Evolutionary conservation across 2,329 filamentous ascomycete genomes (phyloP), one percentile per base, ranked within the genome.

Genomic region (Claviceps purpurea): DNA sequence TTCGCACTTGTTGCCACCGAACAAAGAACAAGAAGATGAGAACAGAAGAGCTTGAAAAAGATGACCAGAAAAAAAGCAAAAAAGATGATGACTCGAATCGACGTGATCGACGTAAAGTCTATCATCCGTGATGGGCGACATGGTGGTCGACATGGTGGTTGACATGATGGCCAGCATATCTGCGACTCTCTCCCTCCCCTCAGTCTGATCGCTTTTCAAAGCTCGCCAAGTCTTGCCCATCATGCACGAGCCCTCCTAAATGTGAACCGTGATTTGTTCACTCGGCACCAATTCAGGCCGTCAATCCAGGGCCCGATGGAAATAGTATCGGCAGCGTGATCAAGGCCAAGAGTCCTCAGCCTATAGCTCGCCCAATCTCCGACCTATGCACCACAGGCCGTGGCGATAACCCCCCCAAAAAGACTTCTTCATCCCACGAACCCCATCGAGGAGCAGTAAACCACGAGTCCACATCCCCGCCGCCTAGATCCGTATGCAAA

Each of bases 361-460:
- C 76, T 50, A 79, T 73, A 3, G 76, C 76, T 30, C 73, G 69
- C 5, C 77, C 77, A 63, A 79, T 79, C 47, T 73, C 70, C 11
- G 69, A 70, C 52, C 69, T 64, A 52, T 68, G 69, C 49, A 76
- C 63, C 30, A 70, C 61, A 13, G 75, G 74, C 8, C 73, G 71
- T 2, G 76, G 74, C 20, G 76, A 75, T 5, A 78, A 61, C 2
- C 72, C 75, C 5, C 68, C 71, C 7, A 71, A 55, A 18, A 67
- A 63, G 41, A 66, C 58, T 8, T 77, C 73, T 4, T 79, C 72
- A 6, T 73, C 72, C 30, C 73, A 68, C 10, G 71, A 73, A 24
- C 72, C 56, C 55, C 70, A 66, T 3, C 70, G 70, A 44, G 72
- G 71, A 16, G 69, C 66, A 2, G 70, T 68, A 0, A 70, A 68